Percentiles rank a stretch among this genome's conserved stretches.
These are phyloP conservation scores for Colletotrichum sidae DNA, from an alignment of 2,329 filamentous ascomycete genomes.

Conservation along the genomic window DNA sequence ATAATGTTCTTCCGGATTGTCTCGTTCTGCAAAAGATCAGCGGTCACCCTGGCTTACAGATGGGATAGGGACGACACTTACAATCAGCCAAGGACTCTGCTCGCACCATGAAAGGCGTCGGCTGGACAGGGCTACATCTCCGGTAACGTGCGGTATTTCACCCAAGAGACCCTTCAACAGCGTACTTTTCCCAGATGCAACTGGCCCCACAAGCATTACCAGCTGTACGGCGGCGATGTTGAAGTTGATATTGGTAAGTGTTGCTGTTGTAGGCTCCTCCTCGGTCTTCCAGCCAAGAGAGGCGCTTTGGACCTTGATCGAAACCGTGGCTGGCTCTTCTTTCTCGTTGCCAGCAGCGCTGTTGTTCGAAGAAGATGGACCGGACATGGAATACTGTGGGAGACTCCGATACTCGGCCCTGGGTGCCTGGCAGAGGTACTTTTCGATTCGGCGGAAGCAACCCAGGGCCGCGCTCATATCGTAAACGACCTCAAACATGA, in stretches of 20 bases:
- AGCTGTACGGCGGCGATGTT: constrained; percentile 46
- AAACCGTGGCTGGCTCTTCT: background rate
- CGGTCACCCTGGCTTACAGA: background rate
- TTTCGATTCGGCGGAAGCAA: constrained; percentile 44
- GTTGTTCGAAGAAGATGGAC: constrained; percentile 4
- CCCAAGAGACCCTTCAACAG: constrained; percentile 54
- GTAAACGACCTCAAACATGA: constrained; percentile 47
- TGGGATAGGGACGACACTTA: constrained; percentile 18
- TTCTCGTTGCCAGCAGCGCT: background rate
- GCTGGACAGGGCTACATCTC: constrained; percentile 37
- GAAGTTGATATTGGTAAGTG: constrained; percentile 49
- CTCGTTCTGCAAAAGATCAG: constrained; percentile 42
- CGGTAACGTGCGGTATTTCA: constrained; percentile 42
- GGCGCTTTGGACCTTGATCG: constrained; percentile 40
- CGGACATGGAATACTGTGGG: background rate
- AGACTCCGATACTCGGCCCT: constrained; percentile 42
- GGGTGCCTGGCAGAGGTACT: constrained; percentile 41
- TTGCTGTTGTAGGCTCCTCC: constrained; percentile 36
- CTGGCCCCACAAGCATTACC: constrained; percentile 55
- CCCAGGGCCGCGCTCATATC: constrained; percentile 39
- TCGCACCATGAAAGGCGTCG: constrained; percentile 46
- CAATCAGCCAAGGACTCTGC: constrained; percentile 49
- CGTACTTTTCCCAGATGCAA: constrained; percentile 59
- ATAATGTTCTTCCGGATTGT: constrained; percentile 50
- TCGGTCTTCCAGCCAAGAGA: constrained; percentile 50